Evolutionary conservation across 129 eudicot species (phyloP), one percentile per base, ranked within the genome.

Genomic region (Chrysanthemum makinoi): DNA sequence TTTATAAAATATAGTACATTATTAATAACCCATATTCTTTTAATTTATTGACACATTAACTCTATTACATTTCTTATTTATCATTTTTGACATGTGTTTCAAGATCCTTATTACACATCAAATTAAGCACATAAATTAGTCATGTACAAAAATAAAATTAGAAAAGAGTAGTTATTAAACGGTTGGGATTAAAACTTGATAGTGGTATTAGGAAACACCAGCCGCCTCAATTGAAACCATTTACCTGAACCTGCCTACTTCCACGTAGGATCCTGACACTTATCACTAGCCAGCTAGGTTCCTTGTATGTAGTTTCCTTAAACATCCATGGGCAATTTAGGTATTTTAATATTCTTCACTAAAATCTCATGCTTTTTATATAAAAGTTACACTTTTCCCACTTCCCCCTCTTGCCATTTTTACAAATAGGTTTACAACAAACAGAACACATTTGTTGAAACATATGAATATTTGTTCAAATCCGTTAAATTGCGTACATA

Each of bases 211-310:
- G 11, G 7, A 17, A 73, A 62, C 6, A 69, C 80, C 70, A 47
- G 66, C 81, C 81, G 81, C 76, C 81, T 0, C 44, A 46, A 65
- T 62, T 77, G 76, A 77, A 77, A 70, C 81, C 81, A 70, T 43
- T 49, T 20, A 39, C 62, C 60, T 51, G 0, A 26, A 14, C 18
- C 53, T 35, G 1, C 12, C 75, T 11, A 22, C 49, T 56, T 62
- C 76, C 81, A 77, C 81, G 76, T 77, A 71, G 72, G 81, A 53
- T 77, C 70, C 49, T 61, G 30, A 50, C 70, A 12, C 70, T 50
- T 62, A 52, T 70, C 43, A 43, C 72, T 63, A 39, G 46, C 46
- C 46, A 39, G 46, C 10, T 39, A 62, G 81, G 58, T 77, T 62
- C 76, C 2, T 62, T 77, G 72, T 16, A 77, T 68, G 62, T 51